Conservation (phyloP, 768 basidiomycete genomes). For the Suillus variegatus region DNA sequence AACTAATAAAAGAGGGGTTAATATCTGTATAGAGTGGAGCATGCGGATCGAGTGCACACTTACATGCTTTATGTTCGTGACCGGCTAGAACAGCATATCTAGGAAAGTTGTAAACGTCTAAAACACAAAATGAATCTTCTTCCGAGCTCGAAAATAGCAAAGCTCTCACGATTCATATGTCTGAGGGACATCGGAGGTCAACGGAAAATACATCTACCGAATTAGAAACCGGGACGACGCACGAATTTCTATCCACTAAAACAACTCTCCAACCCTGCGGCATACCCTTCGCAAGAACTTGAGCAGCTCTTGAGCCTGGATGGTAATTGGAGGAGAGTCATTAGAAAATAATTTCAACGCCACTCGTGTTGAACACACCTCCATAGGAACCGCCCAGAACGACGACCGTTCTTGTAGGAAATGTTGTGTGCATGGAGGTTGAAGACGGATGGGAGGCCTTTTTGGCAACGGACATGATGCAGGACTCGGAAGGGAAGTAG, state of each 20-base stretch:
- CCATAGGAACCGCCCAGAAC: slow-evolving; percentile 61
- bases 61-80: slow-evolving; percentile 68
- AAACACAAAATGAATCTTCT: not conserved
- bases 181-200: slow-evolving; percentile 23
- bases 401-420: slow-evolving; percentile 41
- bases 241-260: slow-evolving; percentile 63
- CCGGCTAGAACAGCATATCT: slow-evolving; percentile 57
- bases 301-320: slow-evolving; percentile 50
- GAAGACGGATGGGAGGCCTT: not conserved
- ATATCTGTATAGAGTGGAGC: not conserved
- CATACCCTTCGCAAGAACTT: slow-evolving; percentile 47
- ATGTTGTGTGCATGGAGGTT: not conserved
- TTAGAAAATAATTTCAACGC: slow-evolving; percentile 6
- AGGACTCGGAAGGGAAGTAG: not conserved
- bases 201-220: not conserved
- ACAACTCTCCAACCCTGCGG: slow-evolving; percentile 57
- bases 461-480: not conserved
- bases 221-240: slow-evolving; percentile 22
- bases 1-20: slow-evolving; percentile 32
- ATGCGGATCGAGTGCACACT: slow-evolving; percentile 17
- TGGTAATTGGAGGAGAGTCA: not conserved
- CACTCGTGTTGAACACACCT: slow-evolving; percentile 33
- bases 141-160: not conserved
- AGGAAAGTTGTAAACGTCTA: slow-evolving; percentile 60
- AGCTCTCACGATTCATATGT: slow-evolving; percentile 49